Percentiles rank a stretch among this genome's conserved stretches.
These are phyloP conservation scores for Prunus mongolica DNA, from an alignment of 306 rosid species.

Conservation along the genomic window DNA sequence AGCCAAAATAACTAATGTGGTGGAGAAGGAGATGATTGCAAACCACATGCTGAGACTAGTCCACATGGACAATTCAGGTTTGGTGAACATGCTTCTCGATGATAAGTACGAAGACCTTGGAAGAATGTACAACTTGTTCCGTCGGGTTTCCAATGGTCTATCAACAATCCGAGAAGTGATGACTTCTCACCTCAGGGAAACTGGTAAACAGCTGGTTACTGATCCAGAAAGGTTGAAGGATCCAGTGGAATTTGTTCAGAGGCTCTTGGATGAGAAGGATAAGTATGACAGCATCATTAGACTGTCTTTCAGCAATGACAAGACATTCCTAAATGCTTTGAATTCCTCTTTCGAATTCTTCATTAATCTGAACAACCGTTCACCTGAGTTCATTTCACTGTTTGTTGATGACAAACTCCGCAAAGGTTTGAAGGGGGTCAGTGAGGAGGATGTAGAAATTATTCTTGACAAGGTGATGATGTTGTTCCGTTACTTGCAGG, in stretches of 20 bases:
- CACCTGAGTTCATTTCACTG: conserved; percentile 80
- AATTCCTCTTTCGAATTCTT: conserved; percentile 86
- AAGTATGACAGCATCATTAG: conserved; percentile 71
- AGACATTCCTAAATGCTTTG: conserved; percentile 86
- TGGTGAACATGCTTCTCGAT: conserved; percentile 73
- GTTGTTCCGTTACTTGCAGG: conserved; percentile 75
- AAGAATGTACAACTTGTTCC: conserved; percentile 72
- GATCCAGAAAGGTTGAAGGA: conserved; percentile 84
- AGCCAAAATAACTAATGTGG: conserved; percentile 62
- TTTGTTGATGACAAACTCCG: conserved; percentile 81
- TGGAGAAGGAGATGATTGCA: conserved; percentile 79
- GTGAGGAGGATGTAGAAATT: conserved; percentile 88
- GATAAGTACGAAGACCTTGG: conserved; percentile 75
- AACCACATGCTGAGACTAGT: conserved; percentile 78
- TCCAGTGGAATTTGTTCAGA: conserved; percentile 76
- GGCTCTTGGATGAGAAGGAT: conserved; percentile 76
- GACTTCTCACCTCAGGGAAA: conserved; percentile 69
- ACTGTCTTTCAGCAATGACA: conserved; percentile 73
- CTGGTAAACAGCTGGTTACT: conserved; percentile 72
- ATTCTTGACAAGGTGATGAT: conserved; percentile 85
- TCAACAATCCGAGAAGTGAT: conserved; percentile 60
- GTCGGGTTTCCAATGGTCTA: conserved; percentile 62
- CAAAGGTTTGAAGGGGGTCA: conserved; percentile 74
- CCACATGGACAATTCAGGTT: conserved; percentile 78
- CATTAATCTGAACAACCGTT: conserved; percentile 66